phyloP scores from a whole-genome alignment of 305 asterid species.

The Rubia tinctorum region DNA sequence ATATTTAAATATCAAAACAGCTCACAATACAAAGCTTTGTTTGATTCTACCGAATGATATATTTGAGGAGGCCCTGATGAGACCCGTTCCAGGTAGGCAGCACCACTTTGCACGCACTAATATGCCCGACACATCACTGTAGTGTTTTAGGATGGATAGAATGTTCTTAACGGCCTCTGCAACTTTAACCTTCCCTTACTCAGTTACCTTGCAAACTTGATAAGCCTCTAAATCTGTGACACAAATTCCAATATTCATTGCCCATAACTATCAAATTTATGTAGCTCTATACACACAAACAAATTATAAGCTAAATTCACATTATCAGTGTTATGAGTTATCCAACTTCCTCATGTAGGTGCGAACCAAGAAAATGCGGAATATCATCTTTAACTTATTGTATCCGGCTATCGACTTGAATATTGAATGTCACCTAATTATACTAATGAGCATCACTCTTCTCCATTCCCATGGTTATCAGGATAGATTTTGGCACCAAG shows the following conservation, averaged over 20 bases:
- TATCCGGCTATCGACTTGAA: not conserved
- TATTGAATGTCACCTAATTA: no score
- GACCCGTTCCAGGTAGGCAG: slow-evolving; percentile 37
- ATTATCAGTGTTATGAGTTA: not conserved
- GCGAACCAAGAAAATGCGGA: not conserved
- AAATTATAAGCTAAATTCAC: not conserved
- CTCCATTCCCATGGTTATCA: not conserved
- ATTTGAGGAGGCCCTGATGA: slow-evolving; percentile 55
- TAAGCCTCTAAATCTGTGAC: slow-evolving; percentile 57
- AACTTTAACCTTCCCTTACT: slow-evolving; percentile 67
- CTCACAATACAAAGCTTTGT: slow-evolving; percentile 99
- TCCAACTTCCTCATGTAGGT: not conserved
- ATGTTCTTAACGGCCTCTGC: slow-evolving; percentile 52
- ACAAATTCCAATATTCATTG: slow-evolving; percentile 14
- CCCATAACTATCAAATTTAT: not conserved
- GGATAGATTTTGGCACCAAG: not conserved
- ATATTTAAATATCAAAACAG: slow-evolving; percentile 36
- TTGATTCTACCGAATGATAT: slow-evolving; percentile 96
- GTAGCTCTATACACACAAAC: not conserved
- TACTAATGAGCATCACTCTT: not conserved
- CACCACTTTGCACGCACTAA: slow-evolving; percentile 59
- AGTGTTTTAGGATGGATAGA: slow-evolving; percentile 66
- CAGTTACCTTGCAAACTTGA: slow-evolving; percentile 74
- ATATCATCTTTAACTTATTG: not conserved
- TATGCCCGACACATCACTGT: slow-evolving; percentile 68